phyloP scores from a whole-genome alignment of 495 filamentous ascomycete species.

The Cercophora sp. region DNA sequence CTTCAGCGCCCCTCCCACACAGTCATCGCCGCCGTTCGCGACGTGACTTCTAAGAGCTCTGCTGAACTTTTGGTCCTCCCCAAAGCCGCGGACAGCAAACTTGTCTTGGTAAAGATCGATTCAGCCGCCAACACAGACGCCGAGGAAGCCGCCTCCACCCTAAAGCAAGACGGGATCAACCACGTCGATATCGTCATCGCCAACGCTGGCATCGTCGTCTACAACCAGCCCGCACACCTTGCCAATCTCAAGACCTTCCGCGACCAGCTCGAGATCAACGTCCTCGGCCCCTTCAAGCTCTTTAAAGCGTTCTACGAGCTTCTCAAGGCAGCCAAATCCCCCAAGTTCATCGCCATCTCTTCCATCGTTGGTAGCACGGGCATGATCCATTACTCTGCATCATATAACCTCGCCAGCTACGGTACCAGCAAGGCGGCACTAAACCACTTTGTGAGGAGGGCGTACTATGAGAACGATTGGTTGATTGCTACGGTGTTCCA shows the following conservation, averaged over 20 bases:
- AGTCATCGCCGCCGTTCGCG: constrained; percentile 34
- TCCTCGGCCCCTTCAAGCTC: constrained; percentile 30
- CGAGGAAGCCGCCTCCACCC: constrained; percentile 13
- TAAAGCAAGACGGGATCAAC: constrained; percentile 17
- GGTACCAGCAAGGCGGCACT: constrained; percentile 36
- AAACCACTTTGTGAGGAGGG: constrained; percentile 37
- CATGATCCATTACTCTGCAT: background rate
- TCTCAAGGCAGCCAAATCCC: constrained; percentile 5
- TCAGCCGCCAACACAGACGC: constrained; percentile 21
- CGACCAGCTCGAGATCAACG: constrained; percentile 39
- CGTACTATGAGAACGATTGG: constrained; percentile 35
- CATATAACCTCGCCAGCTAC: constrained; percentile 20
- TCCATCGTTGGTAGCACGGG: background rate
- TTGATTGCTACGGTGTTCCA: constrained; percentile 35
- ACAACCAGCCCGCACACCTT: constrained; percentile 2
- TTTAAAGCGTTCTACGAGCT: constrained; percentile 22
- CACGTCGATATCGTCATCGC: constrained; percentile 28
- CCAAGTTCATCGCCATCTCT: constrained; percentile 22
- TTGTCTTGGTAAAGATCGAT: constrained; percentile 31
- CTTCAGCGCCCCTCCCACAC: constrained; percentile 27
- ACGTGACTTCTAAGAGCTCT: constrained; percentile 19
- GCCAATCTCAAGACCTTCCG: constrained; percentile 24
- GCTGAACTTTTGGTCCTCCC: constrained; percentile 19
- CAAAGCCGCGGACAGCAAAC: constrained; percentile 9
- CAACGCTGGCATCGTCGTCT: constrained; percentile 21